Base-by-base conservation (phyloP, 2,329 filamentous ascomycete species). In the Aschersonia sp. region DNA sequence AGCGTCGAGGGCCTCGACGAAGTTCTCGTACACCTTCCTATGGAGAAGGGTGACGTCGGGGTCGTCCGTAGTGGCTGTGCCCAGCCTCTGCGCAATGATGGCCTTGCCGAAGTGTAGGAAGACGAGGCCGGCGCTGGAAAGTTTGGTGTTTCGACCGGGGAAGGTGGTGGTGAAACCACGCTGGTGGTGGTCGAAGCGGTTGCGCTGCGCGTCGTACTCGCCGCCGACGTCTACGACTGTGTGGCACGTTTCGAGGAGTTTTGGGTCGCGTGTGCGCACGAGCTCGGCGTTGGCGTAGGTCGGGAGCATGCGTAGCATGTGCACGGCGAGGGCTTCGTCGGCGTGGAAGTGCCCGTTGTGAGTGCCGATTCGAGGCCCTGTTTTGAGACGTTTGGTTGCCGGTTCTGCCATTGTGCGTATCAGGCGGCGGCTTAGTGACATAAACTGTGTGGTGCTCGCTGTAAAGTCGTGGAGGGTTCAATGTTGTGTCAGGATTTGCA, bases 321-420 rank as follows among this genome's bases (percentile, higher is more conserved):
- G 89, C 54, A 98, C 89, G 50, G 92, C 92, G 43, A 98, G 80
- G 51, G 92, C 91, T 72, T 98, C 92, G 67, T 98, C 92, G 64
- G 92, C 92, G 72, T 98, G 92, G 77, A 98, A 98, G 73, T 96
- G 89, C 56, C 92, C 92, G 70, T 84, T 96, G 77, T 98, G 92
- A 31, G 92, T 98, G 61, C 89, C 92, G 63, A 96, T 94, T 56
- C 80, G 68, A 54, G 84, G 55, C 43, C 58, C 57, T 31, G 47
- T 48, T 76, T 94, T 95, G 64, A 94, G 70, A 65, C 86, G 84
- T 70, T 97, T 97, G 53, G 83, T 69, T 59, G 82, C 76, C 61
- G 72, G 77, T 73, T 86, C 78, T 58, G 82, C 73, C 64, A 67
- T 67, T 53, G 52, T 56, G 42, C 48, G 44, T 50, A 61, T 28